Evolutionary conservation across 2,329 filamentous ascomycete genomes (phyloP).

Genomic region (Clathrospora elynae): DNA sequence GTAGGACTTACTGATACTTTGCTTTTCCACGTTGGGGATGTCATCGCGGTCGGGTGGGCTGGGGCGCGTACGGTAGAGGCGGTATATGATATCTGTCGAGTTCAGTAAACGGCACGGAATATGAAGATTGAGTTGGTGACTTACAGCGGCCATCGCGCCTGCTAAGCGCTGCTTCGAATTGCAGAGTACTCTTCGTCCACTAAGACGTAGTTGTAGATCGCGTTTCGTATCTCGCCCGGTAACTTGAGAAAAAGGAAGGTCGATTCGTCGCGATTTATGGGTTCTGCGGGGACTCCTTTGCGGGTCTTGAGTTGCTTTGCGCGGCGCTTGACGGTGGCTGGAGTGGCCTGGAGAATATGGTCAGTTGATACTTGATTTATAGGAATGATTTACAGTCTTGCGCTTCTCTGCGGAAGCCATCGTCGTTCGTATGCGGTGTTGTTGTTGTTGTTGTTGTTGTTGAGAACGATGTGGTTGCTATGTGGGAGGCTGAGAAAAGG

Average conservation of each 20-base stretch:
- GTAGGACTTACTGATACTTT: not conserved
- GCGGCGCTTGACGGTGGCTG: no score
- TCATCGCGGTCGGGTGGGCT: slow-evolving; percentile 6
- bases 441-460: no score
- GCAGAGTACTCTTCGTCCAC: slow-evolving; percentile 3
- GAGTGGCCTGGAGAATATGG: no score
- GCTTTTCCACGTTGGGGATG: not conserved
- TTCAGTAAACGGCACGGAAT: not conserved
- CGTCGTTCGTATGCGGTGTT: no score
- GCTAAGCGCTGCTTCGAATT: not conserved
- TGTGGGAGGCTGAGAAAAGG: no score
- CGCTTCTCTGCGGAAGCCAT: no score
- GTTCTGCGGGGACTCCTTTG: no score
- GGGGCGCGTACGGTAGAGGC: not conserved
- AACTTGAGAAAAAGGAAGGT: slow-evolving; percentile 16
- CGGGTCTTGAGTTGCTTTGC: no score
- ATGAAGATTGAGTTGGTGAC: not conserved
- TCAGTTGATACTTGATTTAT: no score
- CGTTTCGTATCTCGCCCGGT: slow-evolving; percentile 14
- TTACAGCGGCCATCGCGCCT: not conserved
- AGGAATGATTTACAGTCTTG: no score
- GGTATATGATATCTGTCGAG: not conserved
- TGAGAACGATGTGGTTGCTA: no score
- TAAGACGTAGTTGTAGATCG: slow-evolving; percentile 12
- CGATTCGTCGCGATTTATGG: no score